Conservation (phyloP, 192 early-diverging fungal species). For the Coemansia sp. region DNA sequence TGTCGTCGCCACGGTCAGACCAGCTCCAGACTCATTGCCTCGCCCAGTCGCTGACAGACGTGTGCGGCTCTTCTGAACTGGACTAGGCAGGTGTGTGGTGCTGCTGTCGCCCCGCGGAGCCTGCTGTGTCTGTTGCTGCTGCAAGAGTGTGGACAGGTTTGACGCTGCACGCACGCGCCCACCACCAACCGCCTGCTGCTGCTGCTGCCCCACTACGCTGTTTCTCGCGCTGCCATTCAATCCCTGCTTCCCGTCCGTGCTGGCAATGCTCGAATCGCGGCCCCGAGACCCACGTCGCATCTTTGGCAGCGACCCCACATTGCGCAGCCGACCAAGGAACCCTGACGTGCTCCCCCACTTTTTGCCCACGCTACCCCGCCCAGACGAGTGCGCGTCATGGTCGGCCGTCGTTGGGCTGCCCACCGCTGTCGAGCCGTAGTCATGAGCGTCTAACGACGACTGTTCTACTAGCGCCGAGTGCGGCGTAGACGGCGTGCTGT, state of each 20-base stretch:
- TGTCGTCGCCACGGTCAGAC: background rate
- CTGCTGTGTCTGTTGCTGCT: constrained; percentile 18
- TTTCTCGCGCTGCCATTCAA: constrained; percentile 24
- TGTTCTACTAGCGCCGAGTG: constrained; percentile 17
- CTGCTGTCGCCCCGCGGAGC: background rate
- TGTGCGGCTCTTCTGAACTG: constrained; percentile 14
- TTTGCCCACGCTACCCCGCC: constrained; percentile 34
- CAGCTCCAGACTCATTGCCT: constrained; percentile 10
- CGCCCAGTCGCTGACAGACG: constrained; percentile 5
- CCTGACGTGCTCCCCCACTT: constrained; percentile 32
- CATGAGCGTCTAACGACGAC: background rate
- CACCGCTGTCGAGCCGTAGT: constrained; percentile 10
- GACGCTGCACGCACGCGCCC: constrained; percentile 34
- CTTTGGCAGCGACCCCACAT: constrained; percentile 44
- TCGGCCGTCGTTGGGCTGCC: constrained; percentile 10
- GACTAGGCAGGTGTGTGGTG: background rate
- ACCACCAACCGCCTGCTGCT: constrained; percentile 10
- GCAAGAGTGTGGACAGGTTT: constrained; percentile 26
- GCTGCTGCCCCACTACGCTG: constrained; percentile 23
- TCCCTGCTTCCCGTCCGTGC: background rate
- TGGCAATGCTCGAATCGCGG: constrained; percentile 18
- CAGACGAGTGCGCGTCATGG: background rate
- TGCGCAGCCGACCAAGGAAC: constrained; percentile 48
- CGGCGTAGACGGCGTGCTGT: constrained; percentile 22
- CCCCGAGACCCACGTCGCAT: constrained; percentile 30